Percentiles rank a stretch among this genome's conserved stretches.
Conservation (phyloP, 305 asterid genomes). For the Salvia sclarea region DNA sequence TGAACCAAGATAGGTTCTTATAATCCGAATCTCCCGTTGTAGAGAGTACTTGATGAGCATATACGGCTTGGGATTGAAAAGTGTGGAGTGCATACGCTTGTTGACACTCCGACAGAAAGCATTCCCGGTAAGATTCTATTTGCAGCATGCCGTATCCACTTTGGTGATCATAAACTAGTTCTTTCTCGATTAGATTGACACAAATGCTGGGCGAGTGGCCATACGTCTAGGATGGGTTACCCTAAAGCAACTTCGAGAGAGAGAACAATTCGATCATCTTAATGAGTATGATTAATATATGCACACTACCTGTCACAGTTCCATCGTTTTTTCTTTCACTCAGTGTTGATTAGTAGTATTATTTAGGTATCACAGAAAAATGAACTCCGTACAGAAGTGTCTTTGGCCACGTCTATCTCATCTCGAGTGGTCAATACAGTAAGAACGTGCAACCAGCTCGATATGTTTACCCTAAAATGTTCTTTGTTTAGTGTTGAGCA, state of each 20-base stretch:
- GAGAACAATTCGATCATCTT: conserved; percentile 38
- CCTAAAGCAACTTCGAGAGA: conserved; percentile 39
- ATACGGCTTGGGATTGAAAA: conserved; percentile 48
- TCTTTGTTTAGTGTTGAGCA: background rate
- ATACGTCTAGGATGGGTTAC: conserved; percentile 58
- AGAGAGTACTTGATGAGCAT: conserved; percentile 46
- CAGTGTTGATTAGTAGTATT: background rate
- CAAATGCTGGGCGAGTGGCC: conserved; percentile 47
- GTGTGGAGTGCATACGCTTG: conserved; percentile 50
- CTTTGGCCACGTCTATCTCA: conserved; percentile 45
- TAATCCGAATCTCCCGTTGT: background rate
- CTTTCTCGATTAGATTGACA: conserved; percentile 41
- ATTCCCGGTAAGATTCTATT: conserved; percentile 41
- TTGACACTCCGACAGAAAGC: conserved; percentile 50
- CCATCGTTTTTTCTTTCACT: background rate
- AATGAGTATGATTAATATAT: conserved; percentile 30
- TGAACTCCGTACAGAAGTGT: conserved; percentile 38
- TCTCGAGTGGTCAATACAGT: conserved; percentile 38
- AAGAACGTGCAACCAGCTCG: conserved; percentile 19
- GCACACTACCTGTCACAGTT: background rate
- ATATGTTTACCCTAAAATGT: background rate
- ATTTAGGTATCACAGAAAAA: conserved; percentile 40
- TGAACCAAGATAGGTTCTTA: background rate
- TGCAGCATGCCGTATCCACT: background rate
- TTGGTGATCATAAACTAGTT: background rate